Evolutionary conservation across 345 rosid species (phyloP).

Genomic region (Gossypium ekmanianum): DNA sequence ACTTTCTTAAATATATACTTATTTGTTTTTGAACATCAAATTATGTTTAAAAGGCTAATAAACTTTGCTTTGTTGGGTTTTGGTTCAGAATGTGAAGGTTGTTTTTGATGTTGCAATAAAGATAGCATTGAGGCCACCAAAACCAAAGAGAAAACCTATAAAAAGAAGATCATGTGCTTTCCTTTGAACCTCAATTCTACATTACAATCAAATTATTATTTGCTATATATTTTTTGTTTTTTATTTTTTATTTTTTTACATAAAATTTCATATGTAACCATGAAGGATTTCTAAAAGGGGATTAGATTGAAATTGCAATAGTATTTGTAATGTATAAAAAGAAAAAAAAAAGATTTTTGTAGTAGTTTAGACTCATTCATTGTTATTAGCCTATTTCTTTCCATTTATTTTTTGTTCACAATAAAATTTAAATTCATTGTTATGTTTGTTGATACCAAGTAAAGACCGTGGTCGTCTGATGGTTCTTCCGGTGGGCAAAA

Average conservation of each 20-base stretch:
- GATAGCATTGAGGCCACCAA: slow-evolving; percentile 63
- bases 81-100: slow-evolving; percentile 59
- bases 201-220: neutral
- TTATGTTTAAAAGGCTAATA: neutral
- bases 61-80: neutral
- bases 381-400: too few relatives aligned
- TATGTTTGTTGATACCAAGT: too few relatives aligned
- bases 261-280: neutral
- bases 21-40: too few relatives aligned
- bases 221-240: neutral
- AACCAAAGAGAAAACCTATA: slow-evolving; percentile 48
- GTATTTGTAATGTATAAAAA: neutral
- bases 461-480: too few relatives aligned
- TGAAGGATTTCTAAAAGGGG: neutral
- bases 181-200: slow-evolving; percentile 28
- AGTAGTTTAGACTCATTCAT: too few relatives aligned
- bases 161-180: slow-evolving; percentile 41
- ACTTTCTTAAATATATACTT: neutral
- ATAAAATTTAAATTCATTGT: too few relatives aligned
- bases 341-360: too few relatives aligned
- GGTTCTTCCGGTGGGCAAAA: too few relatives aligned
- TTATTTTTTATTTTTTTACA: neutral
- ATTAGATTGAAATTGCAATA: slow-evolving; percentile 2
- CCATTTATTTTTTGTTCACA: too few relatives aligned
- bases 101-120: slow-evolving; percentile 74